Evolutionary conservation across 441 rosid species (phyloP), one percentile per base, ranked within the genome.

Genomic region (Breynia disticha): DNA sequence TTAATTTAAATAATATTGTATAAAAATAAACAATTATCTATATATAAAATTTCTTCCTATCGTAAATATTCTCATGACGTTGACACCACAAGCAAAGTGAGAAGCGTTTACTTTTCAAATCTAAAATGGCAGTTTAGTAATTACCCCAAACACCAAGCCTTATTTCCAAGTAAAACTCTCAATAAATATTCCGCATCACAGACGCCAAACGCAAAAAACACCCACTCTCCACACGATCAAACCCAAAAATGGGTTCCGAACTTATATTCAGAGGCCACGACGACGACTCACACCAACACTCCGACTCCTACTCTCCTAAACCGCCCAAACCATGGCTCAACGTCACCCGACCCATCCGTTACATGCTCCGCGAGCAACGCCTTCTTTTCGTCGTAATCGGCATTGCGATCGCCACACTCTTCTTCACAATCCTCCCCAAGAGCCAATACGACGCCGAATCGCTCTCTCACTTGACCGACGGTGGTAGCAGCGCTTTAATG

Each of bases 181-280:
- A 16, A 3, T 41, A 41, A 41, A 41, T 61, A 28, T 9, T 28
- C 35, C 35, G 8, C 35, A 9, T 48, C 48, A 49, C 55, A 7
- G 54, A 45, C 38, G 61, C 62, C 68, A 61, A 28, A 13, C 41
- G 4, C 47, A n/a, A n/a, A n/a, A n/a, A n/a, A 16, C 15, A 18
- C 48, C 60, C 60, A 16, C 49, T 52, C 42, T 43, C 35, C 16
- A 28, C 35, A 5, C 35, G 35, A 28, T 17, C 20, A 20, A 11
- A 13, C 14, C 43, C 14, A 10, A 21, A 19, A 46, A 67, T 79
- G 91, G 82, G 79, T 53, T 84, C 87, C 49, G 99, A 83, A 80
- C 82, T 94, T 62, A 81, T 77, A 46, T 86, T 71, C 68, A 78
- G 99, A 62, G 77, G 99, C 46, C 99, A 85, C 64, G 96, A 85